Base-by-base conservation (phyloP, 192 early-diverging fungal genomes). In the Allomyces macrogynus region DNA sequence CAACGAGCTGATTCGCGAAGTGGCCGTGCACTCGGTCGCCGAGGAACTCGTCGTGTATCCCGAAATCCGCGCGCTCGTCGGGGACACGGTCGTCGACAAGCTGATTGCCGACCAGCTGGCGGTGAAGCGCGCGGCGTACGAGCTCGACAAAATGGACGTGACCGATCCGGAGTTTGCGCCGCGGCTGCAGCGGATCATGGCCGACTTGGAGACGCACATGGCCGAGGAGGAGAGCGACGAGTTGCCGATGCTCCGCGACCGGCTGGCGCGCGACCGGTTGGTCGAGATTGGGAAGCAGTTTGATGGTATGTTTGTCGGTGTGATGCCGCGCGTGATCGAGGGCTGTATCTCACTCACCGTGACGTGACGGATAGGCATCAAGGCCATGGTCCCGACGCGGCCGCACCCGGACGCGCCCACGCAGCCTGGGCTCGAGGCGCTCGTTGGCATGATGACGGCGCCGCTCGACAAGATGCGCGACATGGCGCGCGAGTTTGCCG, bases 11-110 rank as follows among this genome's bases (percentile, higher is more conserved):
- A 23, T 40, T 24, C 66, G 68, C 65, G 68, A 69, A 27, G 42
- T 69, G 60, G 68, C 64, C 10, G 16, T 61, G 23, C 68, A 69
- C 68, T 66, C 64, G 12, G 25, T 43, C 14, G 68, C 49, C 23
- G 69, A 70, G 49, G 69, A 70, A 43, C 49, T 69, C 49, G 60
- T 69, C 61, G 26, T 69, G 11, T 69, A 69, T 61, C 64, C 68
- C 10, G 57, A 57, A 5, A 14, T 66, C 16, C 57, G 61, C 23
- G 64, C 23, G 62, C 20, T 32, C 32, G 26, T 68, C 44, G 68
- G 68, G 32, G 60, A 69, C 9, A 60, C 44, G 24, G 23, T 69
- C 25, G 64, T 54, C 42, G 64, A 69, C 61, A 61, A 66, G 61
- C 40, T 24, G 24, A 64, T 43, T 40, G 27, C 11, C 23, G 27